Base-by-base conservation (phyloP, 2,329 filamentous ascomycete genomes). In the Tetracladium maxilliforme region DNA sequence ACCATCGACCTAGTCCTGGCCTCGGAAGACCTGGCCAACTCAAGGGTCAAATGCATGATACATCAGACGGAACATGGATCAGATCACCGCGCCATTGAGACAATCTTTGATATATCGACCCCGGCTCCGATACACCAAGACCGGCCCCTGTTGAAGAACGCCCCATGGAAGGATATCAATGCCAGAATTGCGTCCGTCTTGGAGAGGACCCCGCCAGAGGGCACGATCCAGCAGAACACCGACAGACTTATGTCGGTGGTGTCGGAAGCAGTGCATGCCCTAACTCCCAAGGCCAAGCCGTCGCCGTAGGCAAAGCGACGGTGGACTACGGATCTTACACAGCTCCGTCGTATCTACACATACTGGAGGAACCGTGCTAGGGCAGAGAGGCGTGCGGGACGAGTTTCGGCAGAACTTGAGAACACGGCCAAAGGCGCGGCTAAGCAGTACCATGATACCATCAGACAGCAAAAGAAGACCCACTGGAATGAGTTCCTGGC, bases 31-130 rank as follows among this genome's bases (percentile, higher is more conserved):
- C 22, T 45, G n/a, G 32, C 29, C 3, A 25, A 31, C 6, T 21
- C 22, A 10, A 25, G 36, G 11, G 22, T 34, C 10, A 31, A 29
- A 20, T 42, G 28, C 24, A 16, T 14, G 7, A 30, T 34, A 18
- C 19, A 34, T 23, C 10, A 21, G 10, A 39, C 28, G 4, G 37
- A 43, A 14, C 28, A 44, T 29, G 22, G 41, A 14, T 52, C 40
- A 3, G 43, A 52, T 20, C 35, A 52, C 25, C 14, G 33, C 3
- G 25, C 38, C 0, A 50, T 51, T 32, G 23, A 44, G 27, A 45
- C 38, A 1, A 26, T 40, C 4, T 48, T 51, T 22, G 33, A 48
- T 25, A 26, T 35, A 22, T 14, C 18, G n/a, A n/a, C n/a, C n/a
- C 23, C 21, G 14, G 22, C 29, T 8, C 28, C 20, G 15, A 30